Evolutionary conservation across 1,284 basidiomycete species (phyloP).

Genomic region (Gomphus sp.): DNA sequence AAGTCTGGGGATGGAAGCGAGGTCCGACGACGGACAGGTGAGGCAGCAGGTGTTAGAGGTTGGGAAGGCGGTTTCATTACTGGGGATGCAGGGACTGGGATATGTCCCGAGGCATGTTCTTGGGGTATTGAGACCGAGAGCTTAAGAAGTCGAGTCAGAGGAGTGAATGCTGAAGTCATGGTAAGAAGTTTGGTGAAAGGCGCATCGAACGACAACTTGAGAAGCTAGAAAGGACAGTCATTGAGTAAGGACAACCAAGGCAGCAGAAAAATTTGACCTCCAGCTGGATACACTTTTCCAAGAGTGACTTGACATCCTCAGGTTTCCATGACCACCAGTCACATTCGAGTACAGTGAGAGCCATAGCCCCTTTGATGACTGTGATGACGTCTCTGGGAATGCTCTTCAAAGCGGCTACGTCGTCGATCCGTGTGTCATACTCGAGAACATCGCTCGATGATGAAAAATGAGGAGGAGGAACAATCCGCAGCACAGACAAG

Average conservation of each 20-base stretch:
- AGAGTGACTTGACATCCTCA: constrained; percentile 23
- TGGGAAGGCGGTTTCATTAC: constrained; percentile 16
- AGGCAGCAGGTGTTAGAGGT: constrained; percentile 19
- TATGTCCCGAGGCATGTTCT: constrained; percentile 22
- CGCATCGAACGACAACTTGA: constrained; percentile 25
- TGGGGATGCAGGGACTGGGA: constrained; percentile 18
- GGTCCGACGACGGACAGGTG: constrained; percentile 21
- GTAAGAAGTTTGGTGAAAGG: constrained; percentile 26
- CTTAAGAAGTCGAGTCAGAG: constrained; percentile 20
- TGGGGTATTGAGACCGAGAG: constrained; percentile 23
- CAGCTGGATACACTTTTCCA: constrained; percentile 24
- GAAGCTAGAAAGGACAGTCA: constrained; percentile 15
- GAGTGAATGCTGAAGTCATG: constrained; percentile 24
- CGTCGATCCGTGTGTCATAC: constrained; percentile 18
- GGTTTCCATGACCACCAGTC: constrained; percentile 30
- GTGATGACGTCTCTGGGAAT: constrained; percentile 23
- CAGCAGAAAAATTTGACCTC: constrained; percentile 18
- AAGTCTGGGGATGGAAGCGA: constrained; percentile 20
- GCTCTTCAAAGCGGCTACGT: constrained; percentile 20
- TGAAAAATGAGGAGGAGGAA: constrained; percentile 16
- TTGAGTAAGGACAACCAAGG: background rate
- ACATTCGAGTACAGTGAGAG: constrained; percentile 23
- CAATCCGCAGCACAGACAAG: constrained; percentile 21
- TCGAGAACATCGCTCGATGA: constrained; percentile 12
- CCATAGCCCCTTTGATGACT: constrained; percentile 17